Evolutionary conservation across 441 rosid species (phyloP), one percentile per base, ranked within the genome.

Genomic region (Adansonia gregorii): DNA sequence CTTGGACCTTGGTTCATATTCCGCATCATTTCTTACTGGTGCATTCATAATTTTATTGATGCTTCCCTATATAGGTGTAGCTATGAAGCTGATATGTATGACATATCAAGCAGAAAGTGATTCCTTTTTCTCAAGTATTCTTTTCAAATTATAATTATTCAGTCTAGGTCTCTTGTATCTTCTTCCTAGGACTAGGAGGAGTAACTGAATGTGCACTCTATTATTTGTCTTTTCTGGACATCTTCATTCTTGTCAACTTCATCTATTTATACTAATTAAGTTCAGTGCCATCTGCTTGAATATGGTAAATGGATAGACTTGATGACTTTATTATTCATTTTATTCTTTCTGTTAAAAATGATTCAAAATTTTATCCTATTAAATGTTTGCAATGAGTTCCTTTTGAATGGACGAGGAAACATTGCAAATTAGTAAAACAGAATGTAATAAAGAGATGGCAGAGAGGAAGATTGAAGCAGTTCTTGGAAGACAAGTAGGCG

Each of bases 11-110:
- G 70, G 93, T 78, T 78, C 93, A 8, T 79, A 81, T 58, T 91
- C 95, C 2, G 93, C 93, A 0, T 89, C 95, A 1, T 89, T 91
- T 85, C 92, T 91, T 65, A 89, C 89, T 74, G 89, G 95, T 35
- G 95, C 90, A 0, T 82, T 88, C 77, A 91, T 91, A 8, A 89
- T 91, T 74, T 84, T 88, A 48, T 86, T 91, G 82, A 89, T 89
- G 93, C 95, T 91, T 70, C 95, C 95, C 46, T 87, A 90, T 48
- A 91, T 91, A 19, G 89, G 79, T 31, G 82, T 91, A 39, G 93
- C 87, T 83, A 91, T 91, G 95, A 85, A 82, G 78, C 92, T 91
- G 69, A 89, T 91, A 93, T 35, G 4, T 35, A 35, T 6, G 95
- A 91, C 79, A 77, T 87, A 66, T 72, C 92, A 0, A 93, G 95